Base-by-base conservation (phyloP, 345 rosid species). In the Salix exigua region DNA sequence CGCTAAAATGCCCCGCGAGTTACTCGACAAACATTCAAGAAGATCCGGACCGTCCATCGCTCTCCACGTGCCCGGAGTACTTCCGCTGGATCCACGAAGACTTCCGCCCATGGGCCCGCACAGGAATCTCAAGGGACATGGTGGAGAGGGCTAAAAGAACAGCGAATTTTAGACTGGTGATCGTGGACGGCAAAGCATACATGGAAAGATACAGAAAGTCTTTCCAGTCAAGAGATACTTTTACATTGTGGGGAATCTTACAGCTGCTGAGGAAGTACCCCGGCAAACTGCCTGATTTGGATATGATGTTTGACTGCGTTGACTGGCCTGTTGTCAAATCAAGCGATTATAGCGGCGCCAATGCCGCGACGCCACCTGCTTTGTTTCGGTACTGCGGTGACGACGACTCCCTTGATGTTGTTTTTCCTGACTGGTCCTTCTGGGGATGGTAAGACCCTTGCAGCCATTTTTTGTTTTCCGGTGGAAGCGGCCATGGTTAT, bases 1-100 rank as follows among this genome's bases (percentile, higher is more conserved):
- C 80, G 8, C 21, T 77, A 74, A 33, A 76, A 38, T 89, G 96
- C 75, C 91, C 91, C 46, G 10, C 46, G 7, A 55, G 73, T 51
- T 88, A 89, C 75, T 89, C 89, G 1, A 62, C 78, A 0, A 55
- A 35, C 1, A n/a, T 26, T 33, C 30, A 73, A 5, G 82, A 79
- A 1, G 77, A 68, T 71, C 82, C 78, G 0, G 78, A 75, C 79
- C 70, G 64, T 70, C 46, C 74, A 23, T 35, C 73, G 4, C 4
- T 65, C 1, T n/a, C 70, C 31, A 75, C 79, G 10, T 80, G 83
- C 66, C 79, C 82, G 2, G 78, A 80, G 4, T 40, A 63, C 75
- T 80, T 75, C 73, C 82, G 82, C 28, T 80, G 79, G 79, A 80
- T 80, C 40, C 71, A 75, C 28, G 83, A 80, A 48, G 83, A 80